Base-by-base conservation (phyloP, 2,329 filamentous ascomycete species). In the Fusarium illudens region DNA sequence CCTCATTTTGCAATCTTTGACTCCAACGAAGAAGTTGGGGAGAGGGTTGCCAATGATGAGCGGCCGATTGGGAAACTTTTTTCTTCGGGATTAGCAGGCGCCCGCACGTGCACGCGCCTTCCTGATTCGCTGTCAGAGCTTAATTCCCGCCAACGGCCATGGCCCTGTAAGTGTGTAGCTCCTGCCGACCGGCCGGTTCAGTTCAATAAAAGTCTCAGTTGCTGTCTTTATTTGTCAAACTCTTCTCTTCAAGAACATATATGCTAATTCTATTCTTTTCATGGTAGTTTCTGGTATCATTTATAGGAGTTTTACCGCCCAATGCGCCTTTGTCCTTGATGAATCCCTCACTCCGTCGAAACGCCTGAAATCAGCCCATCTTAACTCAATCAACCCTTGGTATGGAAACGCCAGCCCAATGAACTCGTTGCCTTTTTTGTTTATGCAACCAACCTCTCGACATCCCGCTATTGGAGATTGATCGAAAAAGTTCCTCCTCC, bases 1-100 rank as follows among this genome's bases (percentile, higher is more conserved):
- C 75, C 77, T 81, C 80, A 81, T 81, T 58, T 71, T 78, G 75
- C 65, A 56, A 64, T 59, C 46, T 68, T 68, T 58, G 58, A 64
- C 71, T 72, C 67, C 71, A 59, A 60, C 62, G 42, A 65, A 65
- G 71, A 68, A 71, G 69, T 70, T 73, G 67, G 61, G 55, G 60
- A 62, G 46, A 70, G 54, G 69, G 67, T 74, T 74, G 70, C 71
- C 64, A 70, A 73, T 66, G 64, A 70, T 70, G 59, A 25, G 36
- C 50, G 58, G 53, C 59, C 64, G 48, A 70, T 74, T 74, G 62
- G 63, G 65, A 71, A 74, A 71, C 62, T 71, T 77, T 75, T 76
- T 77, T 75, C 58, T 65, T 69, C 69, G 71, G 72, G 57, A 70
- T 70, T 72, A 60, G 48, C 62, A 72, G 72, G 69, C 60, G 69